These are phyloP conservation scores for Grigorovia yakushimaensis DNA, from an alignment of 805 yeast genomes.

Conservation along the genomic window DNA sequence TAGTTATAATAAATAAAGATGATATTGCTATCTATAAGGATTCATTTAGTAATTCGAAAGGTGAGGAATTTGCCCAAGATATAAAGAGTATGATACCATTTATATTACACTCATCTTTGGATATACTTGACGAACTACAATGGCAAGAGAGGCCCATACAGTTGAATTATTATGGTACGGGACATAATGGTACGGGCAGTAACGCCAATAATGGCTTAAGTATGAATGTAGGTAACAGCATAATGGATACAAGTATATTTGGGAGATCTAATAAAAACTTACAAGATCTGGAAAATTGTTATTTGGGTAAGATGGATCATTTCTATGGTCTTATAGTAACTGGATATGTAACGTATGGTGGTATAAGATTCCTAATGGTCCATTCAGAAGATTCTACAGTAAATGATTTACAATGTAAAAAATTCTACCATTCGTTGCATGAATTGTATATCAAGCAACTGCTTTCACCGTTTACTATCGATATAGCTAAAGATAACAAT, in stretches of 20 bases:
- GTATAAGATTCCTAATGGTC: conserved; percentile 65
- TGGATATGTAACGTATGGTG: conserved; percentile 82
- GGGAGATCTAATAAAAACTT: neutral
- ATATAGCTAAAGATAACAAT: conserved; percentile 37
- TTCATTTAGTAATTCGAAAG: conserved; percentile 50
- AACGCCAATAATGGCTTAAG: neutral
- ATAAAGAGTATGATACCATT: conserved; percentile 61
- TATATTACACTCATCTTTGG: conserved; percentile 79
- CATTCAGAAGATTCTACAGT: conserved; percentile 36
- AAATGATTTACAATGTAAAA: conserved; percentile 66
- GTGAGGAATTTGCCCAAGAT: conserved; percentile 45
- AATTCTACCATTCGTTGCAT: conserved; percentile 75
- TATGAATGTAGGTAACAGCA: neutral
- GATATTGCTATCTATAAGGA: conserved; percentile 84
- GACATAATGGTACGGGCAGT: neutral
- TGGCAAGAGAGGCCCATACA: conserved; percentile 39
- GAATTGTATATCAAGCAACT: conserved; percentile 81
- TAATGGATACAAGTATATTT: neutral
- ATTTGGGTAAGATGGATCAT: conserved; percentile 71
- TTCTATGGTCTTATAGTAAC: conserved; percentile 78
- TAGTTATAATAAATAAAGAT: conserved; percentile 77
- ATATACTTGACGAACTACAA: conserved; percentile 83
- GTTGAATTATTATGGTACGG: neutral
- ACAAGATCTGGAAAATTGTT: conserved; percentile 25
- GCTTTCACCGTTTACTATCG: conserved; percentile 78